Percentiles rank a stretch among this genome's conserved stretches.
phyloP scores from a whole-genome alignment of 192 early-diverging fungal species.

The Entomortierella lignicola region DNA sequence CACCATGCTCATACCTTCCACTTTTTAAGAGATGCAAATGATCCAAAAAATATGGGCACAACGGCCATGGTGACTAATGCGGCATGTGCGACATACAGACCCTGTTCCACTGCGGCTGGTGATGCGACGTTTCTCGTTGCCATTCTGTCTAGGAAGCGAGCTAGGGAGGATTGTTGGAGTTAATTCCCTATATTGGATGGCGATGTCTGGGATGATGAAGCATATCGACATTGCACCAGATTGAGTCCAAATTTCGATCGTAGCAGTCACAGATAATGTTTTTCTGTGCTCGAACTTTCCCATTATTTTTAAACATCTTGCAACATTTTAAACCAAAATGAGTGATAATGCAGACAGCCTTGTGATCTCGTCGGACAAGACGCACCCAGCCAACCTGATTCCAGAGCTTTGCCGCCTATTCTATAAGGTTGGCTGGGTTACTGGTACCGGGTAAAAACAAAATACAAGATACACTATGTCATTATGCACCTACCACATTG shows the following conservation, averaged over 20 bases:
- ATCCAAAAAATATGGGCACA: constrained; percentile 87
- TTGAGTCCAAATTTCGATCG: too few relatives aligned
- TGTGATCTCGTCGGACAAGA: constrained; percentile 65
- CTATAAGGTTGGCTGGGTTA: constrained; percentile 94
- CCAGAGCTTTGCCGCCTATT: constrained; percentile 92
- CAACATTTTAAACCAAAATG: constrained; percentile 13
- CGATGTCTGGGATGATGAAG: too few relatives aligned
- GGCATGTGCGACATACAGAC: constrained; percentile 81
- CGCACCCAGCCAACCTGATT: constrained; percentile 88
- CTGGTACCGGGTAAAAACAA: constrained; percentile 91
- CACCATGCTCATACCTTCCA: constrained; percentile 57
- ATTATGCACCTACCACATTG: too few relatives aligned
- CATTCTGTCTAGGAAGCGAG: not conserved
- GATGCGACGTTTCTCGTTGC: not conserved
- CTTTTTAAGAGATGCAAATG: constrained; percentile 72
- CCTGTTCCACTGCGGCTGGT: constrained; percentile 34
- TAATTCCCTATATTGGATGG: not conserved
- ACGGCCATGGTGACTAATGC: constrained; percentile 86
- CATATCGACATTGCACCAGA: too few relatives aligned
- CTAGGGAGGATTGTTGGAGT: not conserved
- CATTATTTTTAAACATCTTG: not conserved
- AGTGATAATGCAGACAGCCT: constrained; percentile 56
- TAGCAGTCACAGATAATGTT: not conserved
- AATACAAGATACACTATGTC: too few relatives aligned
- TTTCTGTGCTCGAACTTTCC: not conserved